phyloP scores from a whole-genome alignment of 441 rosid genomes.

The Eutrema salsugineum region DNA sequence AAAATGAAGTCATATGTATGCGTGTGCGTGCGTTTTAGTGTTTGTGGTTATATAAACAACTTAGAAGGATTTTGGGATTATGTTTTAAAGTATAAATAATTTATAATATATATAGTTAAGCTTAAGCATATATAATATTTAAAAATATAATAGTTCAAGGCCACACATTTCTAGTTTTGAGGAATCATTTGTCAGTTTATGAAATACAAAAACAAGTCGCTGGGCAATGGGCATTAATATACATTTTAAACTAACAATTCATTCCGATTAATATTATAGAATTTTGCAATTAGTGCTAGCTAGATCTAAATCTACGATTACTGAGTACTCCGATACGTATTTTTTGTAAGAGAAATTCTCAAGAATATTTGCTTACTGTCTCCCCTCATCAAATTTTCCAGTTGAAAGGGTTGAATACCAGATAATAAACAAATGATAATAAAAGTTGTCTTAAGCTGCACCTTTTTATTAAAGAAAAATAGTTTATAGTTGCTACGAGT shows the following conservation, averaged over 20 bases:
- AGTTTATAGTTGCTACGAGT: constrained; percentile 1
- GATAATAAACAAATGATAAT: neutral
- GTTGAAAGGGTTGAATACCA: neutral
- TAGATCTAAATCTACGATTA: neutral
- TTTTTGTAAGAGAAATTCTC: neutral
- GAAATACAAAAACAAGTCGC: constrained; percentile 18
- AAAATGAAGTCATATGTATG: constrained; percentile 19
- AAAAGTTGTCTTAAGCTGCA: neutral
- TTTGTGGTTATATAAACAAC: constrained; percentile 32
- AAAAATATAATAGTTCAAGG: neutral
- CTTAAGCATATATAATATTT: neutral
- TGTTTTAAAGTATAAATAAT: constrained; percentile 14
- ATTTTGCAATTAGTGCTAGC: neutral
- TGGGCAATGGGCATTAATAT: neutral
- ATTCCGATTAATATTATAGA: neutral
- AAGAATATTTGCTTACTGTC: neutral
- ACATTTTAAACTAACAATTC: neutral
- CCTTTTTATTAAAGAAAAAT: neutral
- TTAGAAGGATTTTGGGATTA: constrained; percentile 29
- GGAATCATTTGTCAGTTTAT: constrained; percentile 32
- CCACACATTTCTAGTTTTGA: constrained; percentile 18
- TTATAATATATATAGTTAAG: constrained; percentile 1
- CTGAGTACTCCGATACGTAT: neutral
- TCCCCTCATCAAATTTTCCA: neutral
- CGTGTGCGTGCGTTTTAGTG: constrained; percentile 22